phyloP scores from a whole-genome alignment of 306 rosid genomes.

The Nissolia schottii region DNA sequence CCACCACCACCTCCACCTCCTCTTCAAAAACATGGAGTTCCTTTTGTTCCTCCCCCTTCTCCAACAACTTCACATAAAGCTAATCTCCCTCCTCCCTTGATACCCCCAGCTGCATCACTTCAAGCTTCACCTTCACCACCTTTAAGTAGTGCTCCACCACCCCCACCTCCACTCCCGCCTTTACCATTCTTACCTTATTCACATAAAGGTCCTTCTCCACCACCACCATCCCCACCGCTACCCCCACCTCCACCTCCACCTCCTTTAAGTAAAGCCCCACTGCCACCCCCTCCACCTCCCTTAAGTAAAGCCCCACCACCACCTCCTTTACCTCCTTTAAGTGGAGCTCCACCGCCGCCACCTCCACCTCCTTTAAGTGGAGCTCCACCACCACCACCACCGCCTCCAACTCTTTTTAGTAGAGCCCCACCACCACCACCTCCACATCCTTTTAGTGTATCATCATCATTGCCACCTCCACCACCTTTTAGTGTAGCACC shows the following conservation, averaged over 20 bases:
- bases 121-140: conserved; percentile 32
- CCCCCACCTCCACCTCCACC: conserved; percentile 32
- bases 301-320: conserved; percentile 20
- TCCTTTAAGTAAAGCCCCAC: neutral
- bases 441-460: conserved; percentile 3
- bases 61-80: conserved; percentile 14
- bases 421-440: conserved; percentile 15
- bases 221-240: conserved; percentile 2
- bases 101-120: neutral
- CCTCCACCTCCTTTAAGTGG: conserved; percentile 11
- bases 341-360: conserved; percentile 21
- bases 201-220: conserved; percentile 23
- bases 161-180: neutral
- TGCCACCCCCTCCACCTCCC: conserved; percentile 39
- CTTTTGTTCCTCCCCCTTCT: neutral
- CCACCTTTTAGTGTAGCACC: neutral
- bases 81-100: conserved; percentile 22
- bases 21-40: conserved; percentile 16
- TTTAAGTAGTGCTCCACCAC: neutral
- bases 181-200: neutral
- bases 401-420: conserved; percentile 14
- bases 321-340: conserved; percentile 14
- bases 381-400: neutral
- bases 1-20: conserved; percentile 1
- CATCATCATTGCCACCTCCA: conserved; percentile 22